Evolutionary conservation across 164 flowering plant genomes (phyloP).

Genomic region (Echeveria elegans): DNA sequence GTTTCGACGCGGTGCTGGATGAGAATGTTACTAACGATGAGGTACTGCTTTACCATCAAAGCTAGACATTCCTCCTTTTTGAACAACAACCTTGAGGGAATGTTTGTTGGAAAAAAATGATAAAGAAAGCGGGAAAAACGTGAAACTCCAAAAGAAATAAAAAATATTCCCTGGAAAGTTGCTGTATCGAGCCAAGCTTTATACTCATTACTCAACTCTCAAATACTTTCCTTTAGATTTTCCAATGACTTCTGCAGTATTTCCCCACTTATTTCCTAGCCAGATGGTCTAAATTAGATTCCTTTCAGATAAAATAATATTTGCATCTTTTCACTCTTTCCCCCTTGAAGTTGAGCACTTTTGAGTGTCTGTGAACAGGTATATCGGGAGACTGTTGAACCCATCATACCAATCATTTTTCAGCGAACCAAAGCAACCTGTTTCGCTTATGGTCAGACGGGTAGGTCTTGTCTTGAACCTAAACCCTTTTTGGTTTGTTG

Average conservation of each 20-base stretch:
- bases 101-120: no score
- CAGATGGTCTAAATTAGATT: no score
- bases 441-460: constrained; percentile 99
- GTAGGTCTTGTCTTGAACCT: constrained; percentile 22
- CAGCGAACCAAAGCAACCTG: constrained; percentile 97
- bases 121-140: not conserved
- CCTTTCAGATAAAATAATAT: not conserved
- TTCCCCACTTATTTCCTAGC: no score
- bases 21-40: constrained; percentile 87
- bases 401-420: constrained; percentile 87
- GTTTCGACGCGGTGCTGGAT: constrained; percentile 94
- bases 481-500: not conserved
- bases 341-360: not conserved
- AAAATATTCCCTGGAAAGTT: no score
- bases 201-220: no score
- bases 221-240: no score
- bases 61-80: not conserved
- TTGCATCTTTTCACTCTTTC: not conserved
- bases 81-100: not conserved
- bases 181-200: no score
- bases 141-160: no score
- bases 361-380: constrained; percentile 36
- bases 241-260: no score
- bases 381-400: constrained; percentile 84
- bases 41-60: constrained; percentile 28